Evolutionary conservation across 441 rosid species (phyloP), one percentile per base, ranked within the genome.

Genomic region (Pelargonium cotyledonis): DNA sequence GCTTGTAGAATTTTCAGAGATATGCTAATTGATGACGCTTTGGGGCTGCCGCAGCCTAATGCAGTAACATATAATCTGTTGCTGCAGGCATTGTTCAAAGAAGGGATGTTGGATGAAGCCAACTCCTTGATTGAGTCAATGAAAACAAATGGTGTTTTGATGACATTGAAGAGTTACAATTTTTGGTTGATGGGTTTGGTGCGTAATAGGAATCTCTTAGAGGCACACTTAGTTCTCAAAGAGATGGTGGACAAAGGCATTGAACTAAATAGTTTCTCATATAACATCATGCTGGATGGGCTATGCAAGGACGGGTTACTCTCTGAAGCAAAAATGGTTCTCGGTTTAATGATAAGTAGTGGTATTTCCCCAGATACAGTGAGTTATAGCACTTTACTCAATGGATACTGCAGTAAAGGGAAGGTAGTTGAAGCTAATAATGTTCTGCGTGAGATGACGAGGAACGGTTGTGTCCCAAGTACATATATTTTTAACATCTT

Each of bases 1-100:
- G 99, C 97, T 44, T 90, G 92, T 70, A 84, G 95, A 71, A 91
- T 95, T 75, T 95, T 91, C 75, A 85, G 96, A 53, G 99, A 95
- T 73, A 91, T 95, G 97, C 89, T 87, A 75, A 64, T 83, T 11
- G 97, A 86, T 78, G 85, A 83, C 70, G 85, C 76, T 43, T 65
- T 87, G 72, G 96, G 97, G 78, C 78, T 95, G 74, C 97, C 99
- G 71, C 85, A 72, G 71, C 99, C 97, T 15, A 89, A 87, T 80
- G 26, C 67, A 51, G 71, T 89, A 72, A 90, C 96, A 0, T 90
- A 88, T 73, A 90, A 95, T 77, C 79, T 91, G 80, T 84, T 95
- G 91, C 82, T 95, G n/a, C 76, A 83, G 69, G 99, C 97, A 26
- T 95, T 95, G 72, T 91, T 82, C 72, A 83, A 83, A 80, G 84